Conservation (phyloP, 1,284 basidiomycete species). For the Malassezia equina region DNA sequence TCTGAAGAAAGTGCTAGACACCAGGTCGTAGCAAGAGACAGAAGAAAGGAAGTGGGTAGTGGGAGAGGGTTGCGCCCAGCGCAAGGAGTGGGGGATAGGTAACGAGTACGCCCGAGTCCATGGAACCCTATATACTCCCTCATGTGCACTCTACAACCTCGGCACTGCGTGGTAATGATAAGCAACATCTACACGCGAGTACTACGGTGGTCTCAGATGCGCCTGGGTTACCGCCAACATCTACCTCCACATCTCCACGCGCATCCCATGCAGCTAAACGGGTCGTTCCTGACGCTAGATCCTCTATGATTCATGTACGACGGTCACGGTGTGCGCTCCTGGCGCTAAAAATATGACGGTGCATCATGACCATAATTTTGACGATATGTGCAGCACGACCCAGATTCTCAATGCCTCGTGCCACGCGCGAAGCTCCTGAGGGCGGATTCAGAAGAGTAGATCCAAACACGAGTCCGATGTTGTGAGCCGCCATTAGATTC, state of each 20-base stretch:
- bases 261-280: neutral
- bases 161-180: neutral
- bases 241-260: neutral
- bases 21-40: slow-evolving; percentile 1
- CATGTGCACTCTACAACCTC: neutral
- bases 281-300: neutral
- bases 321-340: neutral
- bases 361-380: slow-evolving; percentile 42
- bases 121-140: neutral
- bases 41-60: neutral
- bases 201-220: neutral
- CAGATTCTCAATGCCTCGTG: slow-evolving; percentile 34
- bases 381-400: slow-evolving; percentile 45
- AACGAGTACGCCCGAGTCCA: neutral
- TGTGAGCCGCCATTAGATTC: slow-evolving; percentile 46
- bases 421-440: slow-evolving; percentile 28
- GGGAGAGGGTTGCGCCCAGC: neutral
- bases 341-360: slow-evolving; percentile 18
- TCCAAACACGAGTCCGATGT: slow-evolving; percentile 45
- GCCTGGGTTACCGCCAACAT: neutral
- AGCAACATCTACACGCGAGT: neutral
- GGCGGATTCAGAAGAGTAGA: slow-evolving; percentile 44
- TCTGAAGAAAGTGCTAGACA: neutral
- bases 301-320: neutral
- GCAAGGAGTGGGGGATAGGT: neutral